A percentile compares a stretch with the other conserved stretches of the same genome.
phyloP scores from a whole-genome alignment of 1,139 yeast genomes.

The Lodderomyces jiufengensis region DNA sequence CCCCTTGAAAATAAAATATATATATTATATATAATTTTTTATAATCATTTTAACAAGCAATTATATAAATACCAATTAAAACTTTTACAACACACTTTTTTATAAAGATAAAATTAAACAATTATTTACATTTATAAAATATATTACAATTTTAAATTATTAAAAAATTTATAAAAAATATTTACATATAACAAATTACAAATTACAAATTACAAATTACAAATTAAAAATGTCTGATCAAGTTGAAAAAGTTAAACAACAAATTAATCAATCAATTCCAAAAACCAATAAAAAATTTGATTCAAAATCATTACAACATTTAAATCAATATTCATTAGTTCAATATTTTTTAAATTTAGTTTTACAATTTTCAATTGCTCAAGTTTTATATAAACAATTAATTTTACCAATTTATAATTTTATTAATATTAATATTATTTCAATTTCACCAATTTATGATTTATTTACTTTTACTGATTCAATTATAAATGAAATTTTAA shows the following conservation, averaged over 20 bases:
- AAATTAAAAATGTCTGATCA: constrained; percentile 12
- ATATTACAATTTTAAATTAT: no score
- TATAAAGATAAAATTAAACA: no score
- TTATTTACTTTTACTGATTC: constrained; percentile 26
- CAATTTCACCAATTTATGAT: constrained; percentile 23
- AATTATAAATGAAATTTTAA: constrained; percentile 6
- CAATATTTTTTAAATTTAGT: constrained; percentile 20
- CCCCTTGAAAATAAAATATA: no score
- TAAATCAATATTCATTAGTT: constrained; percentile 31
- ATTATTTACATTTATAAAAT: no score
- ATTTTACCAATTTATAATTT: constrained; percentile 16
- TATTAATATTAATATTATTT: constrained; percentile 21
- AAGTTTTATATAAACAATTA: constrained; percentile 21
- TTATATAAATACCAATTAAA: no score
- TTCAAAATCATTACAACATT: constrained; percentile 35
- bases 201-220: not conserved
- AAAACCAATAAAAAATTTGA: constrained; percentile 17
- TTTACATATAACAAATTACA: no score
- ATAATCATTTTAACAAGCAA: no score
- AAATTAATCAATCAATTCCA: constrained; percentile 9
- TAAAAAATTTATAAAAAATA: no score
- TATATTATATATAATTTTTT: no score
- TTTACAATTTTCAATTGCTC: constrained; percentile 26
- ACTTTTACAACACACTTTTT: no score
- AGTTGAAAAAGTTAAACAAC: constrained; percentile 7